These are phyloP conservation scores for Leptographium flavum DNA, from an alignment of 2,329 filamentous ascomycete species.

Conservation along the genomic window DNA sequence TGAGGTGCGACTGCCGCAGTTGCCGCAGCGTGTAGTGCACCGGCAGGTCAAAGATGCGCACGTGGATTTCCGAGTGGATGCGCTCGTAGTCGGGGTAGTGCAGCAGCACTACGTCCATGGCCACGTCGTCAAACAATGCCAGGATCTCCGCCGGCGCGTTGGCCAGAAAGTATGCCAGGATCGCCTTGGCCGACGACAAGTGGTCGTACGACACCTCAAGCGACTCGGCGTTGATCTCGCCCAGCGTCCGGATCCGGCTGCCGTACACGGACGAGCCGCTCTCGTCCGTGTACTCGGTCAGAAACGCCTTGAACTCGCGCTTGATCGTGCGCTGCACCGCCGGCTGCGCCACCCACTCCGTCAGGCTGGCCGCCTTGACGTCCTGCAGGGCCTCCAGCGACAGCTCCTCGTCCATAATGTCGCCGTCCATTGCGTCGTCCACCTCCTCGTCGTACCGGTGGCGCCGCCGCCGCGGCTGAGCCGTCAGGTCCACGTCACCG, in stretches of 20 bases:
- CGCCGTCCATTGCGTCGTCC: conserved; percentile 80
- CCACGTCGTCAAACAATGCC: conserved; percentile 90
- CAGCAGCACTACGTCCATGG: conserved; percentile 88
- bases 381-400: conserved; percentile 84
- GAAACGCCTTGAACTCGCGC: conserved; percentile 91
- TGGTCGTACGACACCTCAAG: conserved; percentile 95
- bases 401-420: conserved; percentile 92
- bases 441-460: conserved; percentile 90
- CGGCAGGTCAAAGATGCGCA: conserved; percentile 88
- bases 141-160: conserved; percentile 93
- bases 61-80: conserved; percentile 95
- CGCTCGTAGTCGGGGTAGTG: conserved; percentile 97
- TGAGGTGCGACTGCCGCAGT: conserved; percentile 86
- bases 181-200: conserved; percentile 78
- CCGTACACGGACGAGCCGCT: conserved; percentile 87
- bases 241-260: conserved; percentile 84
- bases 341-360: conserved; percentile 86
- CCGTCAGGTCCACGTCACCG: conserved; percentile 66
- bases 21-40: conserved; percentile 92
- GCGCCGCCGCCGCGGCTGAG: conserved; percentile 70
- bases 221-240: conserved; percentile 91
- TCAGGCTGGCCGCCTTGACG: conserved; percentile 83
- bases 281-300: conserved; percentile 90
- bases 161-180: conserved; percentile 86
- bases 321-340: conserved; percentile 87